A percentile compares a stretch with the other conserved stretches of the same genome.
Conservation (phyloP, 495 filamentous ascomycete species). For the Glutinoglossum americanum region DNA sequence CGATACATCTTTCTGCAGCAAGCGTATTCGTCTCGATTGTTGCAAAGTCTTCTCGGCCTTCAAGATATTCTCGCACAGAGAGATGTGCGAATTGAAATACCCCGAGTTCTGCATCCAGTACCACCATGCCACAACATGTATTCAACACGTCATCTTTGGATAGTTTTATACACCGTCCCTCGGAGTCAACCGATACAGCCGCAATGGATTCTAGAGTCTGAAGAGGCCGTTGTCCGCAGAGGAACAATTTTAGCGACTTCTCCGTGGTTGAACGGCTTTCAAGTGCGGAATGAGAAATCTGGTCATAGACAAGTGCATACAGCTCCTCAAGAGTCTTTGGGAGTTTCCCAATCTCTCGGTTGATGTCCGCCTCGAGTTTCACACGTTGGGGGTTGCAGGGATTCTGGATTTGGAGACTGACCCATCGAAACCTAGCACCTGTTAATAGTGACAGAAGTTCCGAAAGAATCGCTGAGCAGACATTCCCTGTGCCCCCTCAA, state of each 20-base stretch:
- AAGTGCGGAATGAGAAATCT: not conserved
- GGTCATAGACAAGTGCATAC: not conserved
- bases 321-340: not conserved
- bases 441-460: not conserved
- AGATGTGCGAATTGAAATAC: slow-evolving; percentile 9
- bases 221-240: slow-evolving; percentile 2
- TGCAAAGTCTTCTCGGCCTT: not conserved
- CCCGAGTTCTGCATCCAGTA: not conserved
- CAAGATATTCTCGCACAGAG: slow-evolving; percentile 8
- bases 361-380: not conserved
- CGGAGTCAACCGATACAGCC: not conserved
- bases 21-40: not conserved
- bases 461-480: not conserved
- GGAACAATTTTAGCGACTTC: slow-evolving; percentile 8
- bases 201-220: not conserved
- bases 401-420: slow-evolving; percentile 7
- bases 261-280: not conserved
- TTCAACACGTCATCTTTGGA: not conserved
- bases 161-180: not conserved
- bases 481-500: slow-evolving; percentile 6
- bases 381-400: not conserved
- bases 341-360: slow-evolving; percentile 2
- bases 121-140: slow-evolving; percentile 7
- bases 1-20: not conserved
- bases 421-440: slow-evolving; percentile 10